These are phyloP conservation scores for Zygosaccharomyces kombuchaensis DNA, from an alignment of 805 yeast genomes.

Conservation along the genomic window DNA sequence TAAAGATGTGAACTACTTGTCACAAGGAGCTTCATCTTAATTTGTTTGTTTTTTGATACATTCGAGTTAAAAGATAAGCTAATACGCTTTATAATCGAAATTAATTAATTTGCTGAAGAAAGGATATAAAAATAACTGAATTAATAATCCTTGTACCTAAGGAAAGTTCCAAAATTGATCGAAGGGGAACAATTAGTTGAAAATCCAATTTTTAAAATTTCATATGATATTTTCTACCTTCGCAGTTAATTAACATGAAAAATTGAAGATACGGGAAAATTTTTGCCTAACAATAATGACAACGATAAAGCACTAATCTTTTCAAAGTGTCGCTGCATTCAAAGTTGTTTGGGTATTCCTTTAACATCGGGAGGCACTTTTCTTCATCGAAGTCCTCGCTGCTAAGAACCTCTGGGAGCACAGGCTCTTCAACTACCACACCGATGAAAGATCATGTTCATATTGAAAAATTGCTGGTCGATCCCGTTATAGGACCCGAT, in stretches of 20 bases:
- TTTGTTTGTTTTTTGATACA: no score
- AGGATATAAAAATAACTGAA: no score
- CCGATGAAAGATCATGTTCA: slow-evolving; percentile 30
- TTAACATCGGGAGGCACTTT: not conserved
- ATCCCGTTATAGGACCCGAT: slow-evolving; percentile 66
- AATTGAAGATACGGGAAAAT: not conserved
- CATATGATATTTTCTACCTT: not conserved
- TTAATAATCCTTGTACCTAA: no score
- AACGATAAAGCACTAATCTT: not conserved
- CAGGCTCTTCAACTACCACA: not conserved
- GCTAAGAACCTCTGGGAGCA: not conserved
- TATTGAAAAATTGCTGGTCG: slow-evolving; percentile 54
- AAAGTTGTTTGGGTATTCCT: not conserved
- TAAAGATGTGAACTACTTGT: not conserved
- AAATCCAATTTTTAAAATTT: not conserved
- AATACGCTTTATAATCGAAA: no score
- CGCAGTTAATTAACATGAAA: not conserved
- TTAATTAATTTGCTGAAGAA: no score
- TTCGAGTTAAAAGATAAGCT: not conserved
- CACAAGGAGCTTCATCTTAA: not conserved
- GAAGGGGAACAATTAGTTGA: not conserved
- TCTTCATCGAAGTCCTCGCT: not conserved
- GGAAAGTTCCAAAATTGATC: not conserved
- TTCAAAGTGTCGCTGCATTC: not conserved
- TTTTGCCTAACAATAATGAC: not conserved